A percentile compares a stretch with the other conserved stretches of the same genome.
Conservation (phyloP, 2,329 filamentous ascomycete genomes). For the Cercospora citrullina region DNA sequence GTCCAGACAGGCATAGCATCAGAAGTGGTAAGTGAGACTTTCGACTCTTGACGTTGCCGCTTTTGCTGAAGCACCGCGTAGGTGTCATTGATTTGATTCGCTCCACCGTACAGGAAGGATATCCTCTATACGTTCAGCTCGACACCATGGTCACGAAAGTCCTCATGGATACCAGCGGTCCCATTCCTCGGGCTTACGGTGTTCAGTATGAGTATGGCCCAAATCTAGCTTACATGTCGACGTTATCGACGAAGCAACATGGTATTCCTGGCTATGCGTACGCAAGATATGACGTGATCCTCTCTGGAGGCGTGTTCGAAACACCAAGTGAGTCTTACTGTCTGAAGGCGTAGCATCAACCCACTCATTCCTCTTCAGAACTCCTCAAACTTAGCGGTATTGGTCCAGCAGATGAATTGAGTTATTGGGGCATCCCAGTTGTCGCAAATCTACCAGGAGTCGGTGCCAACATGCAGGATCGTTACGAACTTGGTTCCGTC, state of each 20-base stretch:
- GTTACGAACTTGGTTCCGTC: slow-evolving; percentile 55
- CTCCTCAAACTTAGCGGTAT: slow-evolving; percentile 64
- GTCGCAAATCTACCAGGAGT: slow-evolving; percentile 61
- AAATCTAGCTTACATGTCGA: slow-evolving; percentile 42
- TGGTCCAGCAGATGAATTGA: slow-evolving; percentile 55
- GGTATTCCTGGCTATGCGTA: slow-evolving; percentile 44
- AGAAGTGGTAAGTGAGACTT: slow-evolving; percentile 17
- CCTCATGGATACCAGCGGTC: slow-evolving; percentile 59
- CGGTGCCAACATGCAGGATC: slow-evolving; percentile 63
- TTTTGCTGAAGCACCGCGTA: slow-evolving; percentile 49
- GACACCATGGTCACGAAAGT: slow-evolving; percentile 67
- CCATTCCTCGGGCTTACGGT: slow-evolving; percentile 48
- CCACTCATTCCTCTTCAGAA: slow-evolving; percentile 41
- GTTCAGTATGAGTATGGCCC: slow-evolving; percentile 44
- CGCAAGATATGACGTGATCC: slow-evolving; percentile 48
- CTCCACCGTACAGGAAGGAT: slow-evolving; percentile 51
- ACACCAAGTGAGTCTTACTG: slow-evolving; percentile 41
- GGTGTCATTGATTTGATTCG: slow-evolving; percentile 59
- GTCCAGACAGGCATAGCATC: neutral
- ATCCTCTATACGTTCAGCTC: slow-evolving; percentile 56
- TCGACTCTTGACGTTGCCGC: neutral
- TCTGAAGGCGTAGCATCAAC: too few relatives aligned
- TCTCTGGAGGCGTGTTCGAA: slow-evolving; percentile 53
- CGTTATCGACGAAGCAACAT: slow-evolving; percentile 34
- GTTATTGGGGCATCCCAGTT: slow-evolving; percentile 54